Conservation (phyloP, 2,329 filamentous ascomycete species). For the Exophiala xenobiotica region DNA sequence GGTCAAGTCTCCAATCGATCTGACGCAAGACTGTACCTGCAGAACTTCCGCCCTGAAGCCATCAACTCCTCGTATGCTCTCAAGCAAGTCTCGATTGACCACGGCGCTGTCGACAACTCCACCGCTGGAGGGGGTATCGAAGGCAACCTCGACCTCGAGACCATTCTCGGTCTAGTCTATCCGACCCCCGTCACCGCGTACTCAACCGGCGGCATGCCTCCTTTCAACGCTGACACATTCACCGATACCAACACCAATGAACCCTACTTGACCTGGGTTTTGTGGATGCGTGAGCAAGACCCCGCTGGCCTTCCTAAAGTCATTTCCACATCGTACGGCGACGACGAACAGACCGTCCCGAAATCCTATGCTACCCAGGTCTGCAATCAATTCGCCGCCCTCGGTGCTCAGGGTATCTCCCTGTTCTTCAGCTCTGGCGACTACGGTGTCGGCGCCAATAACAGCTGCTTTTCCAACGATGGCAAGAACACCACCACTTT, state of each 20-base stretch:
- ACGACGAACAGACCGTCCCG: slow-evolving; percentile 65
- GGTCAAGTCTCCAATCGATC: slow-evolving; percentile 51
- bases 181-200: slow-evolving; percentile 57
- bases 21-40: slow-evolving; percentile 39
- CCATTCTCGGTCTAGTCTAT: slow-evolving; percentile 55
- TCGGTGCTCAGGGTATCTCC: slow-evolving; percentile 66
- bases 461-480: slow-evolving; percentile 59
- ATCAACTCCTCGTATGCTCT: slow-evolving; percentile 37
- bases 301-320: slow-evolving; percentile 57
- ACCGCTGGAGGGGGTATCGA: slow-evolving; percentile 45
- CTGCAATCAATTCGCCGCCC: slow-evolving; percentile 63
- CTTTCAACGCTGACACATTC: slow-evolving; percentile 51
- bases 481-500: slow-evolving; percentile 57
- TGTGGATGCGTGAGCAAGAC: slow-evolving; percentile 54
- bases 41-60: slow-evolving; percentile 40
- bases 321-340: slow-evolving; percentile 66
- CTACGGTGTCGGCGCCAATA: slow-evolving; percentile 53
- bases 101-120: slow-evolving; percentile 35
- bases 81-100: slow-evolving; percentile 37
- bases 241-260: slow-evolving; percentile 59
- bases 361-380: slow-evolving; percentile 60
- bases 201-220: slow-evolving; percentile 56
- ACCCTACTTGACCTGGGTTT: slow-evolving; percentile 64
- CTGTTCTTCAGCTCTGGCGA: slow-evolving; percentile 65
- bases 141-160: slow-evolving; percentile 61